Evolutionary conservation across 441 rosid species (phyloP), one percentile per base, ranked within the genome.

Genomic region (Bocquillonia castaneifolia): DNA sequence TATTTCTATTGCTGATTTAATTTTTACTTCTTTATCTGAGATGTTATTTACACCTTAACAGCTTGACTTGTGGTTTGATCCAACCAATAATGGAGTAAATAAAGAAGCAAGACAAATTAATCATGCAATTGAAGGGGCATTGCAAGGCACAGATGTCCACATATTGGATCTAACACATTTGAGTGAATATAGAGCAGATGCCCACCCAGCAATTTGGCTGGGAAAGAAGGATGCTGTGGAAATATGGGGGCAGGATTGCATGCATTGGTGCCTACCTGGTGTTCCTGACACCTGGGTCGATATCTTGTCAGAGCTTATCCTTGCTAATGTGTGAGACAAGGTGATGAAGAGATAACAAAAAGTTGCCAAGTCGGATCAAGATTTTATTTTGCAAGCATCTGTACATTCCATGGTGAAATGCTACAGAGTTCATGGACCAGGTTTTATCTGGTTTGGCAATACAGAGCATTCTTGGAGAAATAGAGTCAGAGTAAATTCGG

Each of bases 241-340:
- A 10, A 74, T 76, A 47, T 93, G 98, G 98, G 98, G 98, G 61
- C 98, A 93, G 77, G 99, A 94, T 78, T 94, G 99, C 85, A 82
- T 93, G 97, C 99, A 94, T 56, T 94, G 99, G 99, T 94, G 99
- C 86, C 83, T 94, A n/a, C 96, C 99, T 0, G 97, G 97, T 59
- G 82, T 94, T 42, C 99, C 99, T 0, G 99, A 90, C 62, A 91
- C 97, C 31, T 91, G 97, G 99, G 97, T 79, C 8, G 92, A 93
- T 81, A 86, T 94, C 44, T 78, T 90, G 69, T 76, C 90, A 1
- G 82, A 87, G 69, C 79, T 88, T 57, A 80, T 88, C 66, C 71
- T 7, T 25, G 62, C 66, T 58, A 69, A 77, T 63, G 55, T 66
- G 7, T 36, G 51, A 72, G 77, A 79, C 73, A 37, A 64, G 72